Base-by-base conservation (phyloP, 352 stramenopile genomes). In the Globisporangium okanoganense region DNA sequence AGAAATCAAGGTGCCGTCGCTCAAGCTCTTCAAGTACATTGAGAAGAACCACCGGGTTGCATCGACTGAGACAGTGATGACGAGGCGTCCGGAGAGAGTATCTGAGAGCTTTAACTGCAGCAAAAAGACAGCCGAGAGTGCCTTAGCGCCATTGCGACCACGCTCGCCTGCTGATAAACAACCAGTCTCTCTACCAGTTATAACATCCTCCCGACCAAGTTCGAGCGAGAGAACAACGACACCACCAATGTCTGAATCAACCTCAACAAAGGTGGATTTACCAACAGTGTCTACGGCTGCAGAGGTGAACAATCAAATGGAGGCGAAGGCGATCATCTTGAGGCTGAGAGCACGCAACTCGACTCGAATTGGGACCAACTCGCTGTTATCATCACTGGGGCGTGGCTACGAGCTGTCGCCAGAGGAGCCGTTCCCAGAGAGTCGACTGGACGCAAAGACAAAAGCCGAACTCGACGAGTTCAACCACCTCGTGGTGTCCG, bases 1-100 rank as follows among this genome's bases (percentile, higher is more conserved):
- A 18, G 54, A 61, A 18, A 62, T 87, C 48, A 78, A 74, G 64
- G 63, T 72, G 18, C 79, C 76, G 22, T 69, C 76, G 18, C 68
- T 91, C 43, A 87, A 75, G 54, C 59, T 80, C 13, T 90, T 92
- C 44, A 64, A 75, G 45, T 69, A 74, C 40, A 79, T 92, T 38
- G 73, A 88, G 63, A 58, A 55, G 27, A 44, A 38, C 45, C 20
- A 58, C 25, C 8, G 24, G 8, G 13, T 18, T 27, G 7, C 2
- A 5, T 38, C 41, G 44, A 58, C 25, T 24, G 58, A 20, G 29
- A 10, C 18, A 3, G 6, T 38, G 27, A n/a, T 13, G 24, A 44
- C 29, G 3, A 25, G 43, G 9, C 33, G 18, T 16, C 56, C 38
- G 27, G 41, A 50, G 16, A 67, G 5, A 27, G 56, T 78, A 6